phyloP scores from a whole-genome alignment of 164 flowering plant genomes.

The Hamamelis virginiana region DNA sequence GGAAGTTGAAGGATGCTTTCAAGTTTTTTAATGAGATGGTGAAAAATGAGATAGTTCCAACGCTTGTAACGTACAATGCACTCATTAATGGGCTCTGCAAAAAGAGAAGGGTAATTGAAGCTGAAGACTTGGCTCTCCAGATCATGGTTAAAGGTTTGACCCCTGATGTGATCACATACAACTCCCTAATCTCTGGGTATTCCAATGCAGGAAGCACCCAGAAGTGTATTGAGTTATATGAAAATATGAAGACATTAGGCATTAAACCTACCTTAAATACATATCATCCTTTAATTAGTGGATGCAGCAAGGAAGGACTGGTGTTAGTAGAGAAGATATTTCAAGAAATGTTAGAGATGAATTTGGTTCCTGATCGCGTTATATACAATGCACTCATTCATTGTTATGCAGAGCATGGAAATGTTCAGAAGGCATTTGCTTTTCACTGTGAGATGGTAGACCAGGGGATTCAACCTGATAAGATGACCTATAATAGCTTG shows the following conservation, averaged over 20 bases:
- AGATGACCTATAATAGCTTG: constrained; percentile 59
- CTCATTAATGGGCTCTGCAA: constrained; percentile 63
- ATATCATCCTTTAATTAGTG: constrained; percentile 49
- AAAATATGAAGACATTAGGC: constrained; percentile 44
- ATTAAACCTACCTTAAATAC: constrained; percentile 56
- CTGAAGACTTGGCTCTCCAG: constrained; percentile 47
- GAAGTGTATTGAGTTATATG: constrained; percentile 52
- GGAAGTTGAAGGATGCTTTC: constrained; percentile 51
- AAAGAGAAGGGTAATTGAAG: constrained; percentile 46
- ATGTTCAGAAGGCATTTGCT: constrained; percentile 43
- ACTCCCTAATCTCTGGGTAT: constrained; percentile 65
- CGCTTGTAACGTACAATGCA: constrained; percentile 67
- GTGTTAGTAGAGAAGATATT: constrained; percentile 38
- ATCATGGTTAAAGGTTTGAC: constrained; percentile 39
- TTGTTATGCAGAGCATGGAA: constrained; percentile 45
- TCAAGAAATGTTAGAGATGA: constrained; percentile 47
- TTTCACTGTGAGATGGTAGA: constrained; percentile 48
- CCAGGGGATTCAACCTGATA: constrained; percentile 42
- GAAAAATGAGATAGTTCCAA: constrained; percentile 36
- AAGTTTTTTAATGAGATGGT: constrained; percentile 48
- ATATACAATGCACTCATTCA: constrained; percentile 59
- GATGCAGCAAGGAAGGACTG: constrained; percentile 34
- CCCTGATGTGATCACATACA: constrained; percentile 77
- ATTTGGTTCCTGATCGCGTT: constrained; percentile 46
- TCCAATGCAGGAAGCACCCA: constrained; percentile 31